Percentiles rank a stretch among this genome's conserved stretches.
Evolutionary conservation across 441 rosid species (phyloP).

Genomic region (Euphorbia corollata): DNA sequence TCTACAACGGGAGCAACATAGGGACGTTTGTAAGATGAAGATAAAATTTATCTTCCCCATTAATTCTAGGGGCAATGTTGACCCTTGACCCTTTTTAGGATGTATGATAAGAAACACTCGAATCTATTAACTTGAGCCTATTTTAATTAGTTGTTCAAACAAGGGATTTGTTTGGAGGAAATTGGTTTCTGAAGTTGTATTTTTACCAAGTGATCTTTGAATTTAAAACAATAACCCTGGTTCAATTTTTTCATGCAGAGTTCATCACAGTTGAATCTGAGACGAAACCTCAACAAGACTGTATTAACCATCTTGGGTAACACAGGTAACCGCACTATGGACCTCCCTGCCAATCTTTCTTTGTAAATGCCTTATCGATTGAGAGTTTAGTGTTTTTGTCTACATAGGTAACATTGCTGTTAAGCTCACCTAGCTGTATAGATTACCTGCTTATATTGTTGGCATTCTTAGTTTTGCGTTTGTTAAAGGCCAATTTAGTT

Average conservation of each 20-base stretch:
- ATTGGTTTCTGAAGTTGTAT: constrained; percentile 1
- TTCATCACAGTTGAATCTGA: constrained; percentile 55
- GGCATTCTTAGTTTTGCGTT: not conserved
- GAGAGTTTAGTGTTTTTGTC: constrained; percentile 1
- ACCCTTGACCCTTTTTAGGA: not conserved
- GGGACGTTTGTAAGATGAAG: not conserved
- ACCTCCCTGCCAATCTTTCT: not conserved
- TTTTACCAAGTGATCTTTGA: not conserved
- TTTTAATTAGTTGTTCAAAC: not conserved
- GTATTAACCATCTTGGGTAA: constrained; percentile 60
- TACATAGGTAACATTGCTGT: not conserved
- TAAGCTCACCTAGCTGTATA: not conserved
- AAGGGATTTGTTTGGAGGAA: not conserved
- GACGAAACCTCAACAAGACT: constrained; percentile 53
- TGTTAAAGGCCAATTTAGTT: no score
- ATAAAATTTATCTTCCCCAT: not conserved
- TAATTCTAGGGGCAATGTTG: not conserved
- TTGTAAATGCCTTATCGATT: not conserved
- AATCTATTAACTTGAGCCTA: not conserved
- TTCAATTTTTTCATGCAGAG: constrained; percentile 32
- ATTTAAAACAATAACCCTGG: not conserved
- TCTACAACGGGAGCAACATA: not conserved
- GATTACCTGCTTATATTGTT: not conserved
- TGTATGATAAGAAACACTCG: not conserved
- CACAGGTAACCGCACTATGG: constrained; percentile 47